A percentile compares a stretch with the other conserved stretches of the same genome.
Conservation (phyloP, 345 rosid genomes). For the Citrus hindsii region DNA sequence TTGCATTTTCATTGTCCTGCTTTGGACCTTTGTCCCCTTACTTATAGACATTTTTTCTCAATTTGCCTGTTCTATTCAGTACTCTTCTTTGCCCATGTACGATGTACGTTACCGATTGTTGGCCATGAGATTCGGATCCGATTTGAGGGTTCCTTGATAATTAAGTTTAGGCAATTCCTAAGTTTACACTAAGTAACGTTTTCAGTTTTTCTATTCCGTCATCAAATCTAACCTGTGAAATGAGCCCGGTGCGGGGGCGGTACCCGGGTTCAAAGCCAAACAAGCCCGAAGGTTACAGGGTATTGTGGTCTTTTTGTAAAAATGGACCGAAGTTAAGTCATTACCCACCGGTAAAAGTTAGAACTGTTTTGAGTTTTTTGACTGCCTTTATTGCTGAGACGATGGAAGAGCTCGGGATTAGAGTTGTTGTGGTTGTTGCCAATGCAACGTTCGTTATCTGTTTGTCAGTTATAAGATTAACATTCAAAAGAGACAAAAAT, state of each 20-base stretch:
- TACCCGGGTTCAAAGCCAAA: neutral
- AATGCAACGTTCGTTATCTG: neutral
- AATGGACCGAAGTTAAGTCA: neutral
- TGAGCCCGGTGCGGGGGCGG: neutral
- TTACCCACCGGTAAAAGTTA: too few species aligned
- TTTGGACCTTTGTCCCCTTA: constrained; percentile 27
- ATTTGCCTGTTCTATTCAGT: neutral
- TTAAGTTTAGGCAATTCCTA: too few species aligned
- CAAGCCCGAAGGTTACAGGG: neutral
- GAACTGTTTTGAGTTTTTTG: neutral
- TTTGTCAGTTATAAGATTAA: constrained; percentile 2
- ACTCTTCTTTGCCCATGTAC: neutral
- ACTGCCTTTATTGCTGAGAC: neutral
- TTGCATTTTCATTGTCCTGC: constrained; percentile 14
- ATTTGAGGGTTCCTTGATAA: neutral
- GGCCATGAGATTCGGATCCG: neutral
- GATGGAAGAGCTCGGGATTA: constrained; percentile 6
- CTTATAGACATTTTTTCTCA: constrained; percentile 26
- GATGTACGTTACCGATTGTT: neutral
- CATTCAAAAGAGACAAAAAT: neutral
- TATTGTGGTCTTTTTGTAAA: neutral
- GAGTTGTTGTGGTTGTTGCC: too few species aligned
- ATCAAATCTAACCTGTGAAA: neutral
- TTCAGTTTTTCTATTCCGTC: neutral
- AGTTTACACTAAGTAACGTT: too few species aligned